A percentile compares a stretch with the other conserved stretches of the same genome.
phyloP scores from a whole-genome alignment of 495 filamentous ascomycete genomes.

The Terfezia boudieri region DNA sequence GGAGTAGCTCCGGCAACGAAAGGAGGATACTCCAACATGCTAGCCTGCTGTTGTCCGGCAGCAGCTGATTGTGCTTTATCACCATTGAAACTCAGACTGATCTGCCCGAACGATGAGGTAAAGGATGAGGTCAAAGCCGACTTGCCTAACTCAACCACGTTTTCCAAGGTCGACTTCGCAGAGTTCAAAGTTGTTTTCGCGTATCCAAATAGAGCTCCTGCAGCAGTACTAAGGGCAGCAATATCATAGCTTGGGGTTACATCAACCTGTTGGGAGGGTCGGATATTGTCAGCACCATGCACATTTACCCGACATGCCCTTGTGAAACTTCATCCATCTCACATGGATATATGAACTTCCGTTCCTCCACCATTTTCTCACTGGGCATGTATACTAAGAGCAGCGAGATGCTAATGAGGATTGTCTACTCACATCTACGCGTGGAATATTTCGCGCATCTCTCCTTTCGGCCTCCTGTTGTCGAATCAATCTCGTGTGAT shows the following conservation, averaged over 20 bases:
- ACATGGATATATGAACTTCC: too few species aligned
- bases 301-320: too few species aligned
- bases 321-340: too few species aligned
- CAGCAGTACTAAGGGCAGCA: neutral
- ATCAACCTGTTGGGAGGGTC: too few species aligned
- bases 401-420: too few species aligned
- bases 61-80: too few species aligned
- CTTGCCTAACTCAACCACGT: neutral
- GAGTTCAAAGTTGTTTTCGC: neutral
- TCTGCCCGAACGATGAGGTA: too few species aligned
- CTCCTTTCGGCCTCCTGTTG: neutral
- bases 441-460: neutral
- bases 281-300: too few species aligned
- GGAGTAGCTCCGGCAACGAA: slow-evolving; percentile 19
- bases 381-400: too few species aligned
- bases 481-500: neutral
- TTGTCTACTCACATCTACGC: neutral
- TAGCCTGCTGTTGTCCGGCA: slow-evolving; percentile 1
- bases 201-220: neutral
- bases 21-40: slow-evolving; percentile 17
- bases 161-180: neutral
- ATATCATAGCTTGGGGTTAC: neutral
- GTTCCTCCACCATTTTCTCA: too few species aligned
- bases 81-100: too few species aligned
- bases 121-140: neutral